Percentiles rank a stretch among this genome's conserved stretches.
Evolutionary conservation across 1,284 basidiomycete genomes (phyloP).

Genomic region (Inonotus hispidus): DNA sequence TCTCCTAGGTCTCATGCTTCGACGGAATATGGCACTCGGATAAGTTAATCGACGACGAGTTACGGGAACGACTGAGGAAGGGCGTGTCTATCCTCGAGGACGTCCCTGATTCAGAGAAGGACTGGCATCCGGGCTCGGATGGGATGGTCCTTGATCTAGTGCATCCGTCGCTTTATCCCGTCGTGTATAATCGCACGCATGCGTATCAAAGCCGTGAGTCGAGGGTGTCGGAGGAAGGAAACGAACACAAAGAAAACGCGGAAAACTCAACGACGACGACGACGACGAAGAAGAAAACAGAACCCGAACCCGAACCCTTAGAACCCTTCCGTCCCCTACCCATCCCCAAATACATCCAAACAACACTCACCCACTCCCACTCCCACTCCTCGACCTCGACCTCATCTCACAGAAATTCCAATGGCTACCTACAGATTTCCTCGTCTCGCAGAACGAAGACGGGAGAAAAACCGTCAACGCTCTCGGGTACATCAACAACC

Average conservation of each 20-base stretch:
- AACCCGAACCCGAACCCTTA: not conserved
- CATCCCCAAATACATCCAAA: slow-evolving; percentile 11
- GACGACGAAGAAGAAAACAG: too few relatives aligned
- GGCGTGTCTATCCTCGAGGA: slow-evolving; percentile 30
- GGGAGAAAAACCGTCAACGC: slow-evolving; percentile 15
- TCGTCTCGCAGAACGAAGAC: slow-evolving; percentile 21
- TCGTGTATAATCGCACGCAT: slow-evolving; percentile 31
- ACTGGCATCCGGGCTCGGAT: slow-evolving; percentile 45
- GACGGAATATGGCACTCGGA: slow-evolving; percentile 50
- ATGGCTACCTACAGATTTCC: slow-evolving; percentile 38
- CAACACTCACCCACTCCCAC: slow-evolving; percentile 35
- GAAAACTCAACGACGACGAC: not conserved
- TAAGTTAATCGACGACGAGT: slow-evolving; percentile 20
- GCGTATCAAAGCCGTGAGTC: not conserved
- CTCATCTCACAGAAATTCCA: slow-evolving; percentile 23
- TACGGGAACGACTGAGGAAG: not conserved
- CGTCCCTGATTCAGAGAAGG: slow-evolving; percentile 33
- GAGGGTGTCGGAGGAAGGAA: too few relatives aligned
- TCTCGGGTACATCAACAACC: slow-evolving; percentile 46
- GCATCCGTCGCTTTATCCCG: slow-evolving; percentile 38
- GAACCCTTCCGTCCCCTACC: not conserved
- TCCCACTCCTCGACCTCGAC: not conserved
- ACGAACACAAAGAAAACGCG: too few relatives aligned
- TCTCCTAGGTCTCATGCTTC: slow-evolving; percentile 49
- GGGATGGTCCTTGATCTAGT: slow-evolving; percentile 40